Evolutionary conservation across 495 filamentous ascomycete species (phyloP), one percentile per base, ranked within the genome.

Genomic region (Oidiodendron maius): DNA sequence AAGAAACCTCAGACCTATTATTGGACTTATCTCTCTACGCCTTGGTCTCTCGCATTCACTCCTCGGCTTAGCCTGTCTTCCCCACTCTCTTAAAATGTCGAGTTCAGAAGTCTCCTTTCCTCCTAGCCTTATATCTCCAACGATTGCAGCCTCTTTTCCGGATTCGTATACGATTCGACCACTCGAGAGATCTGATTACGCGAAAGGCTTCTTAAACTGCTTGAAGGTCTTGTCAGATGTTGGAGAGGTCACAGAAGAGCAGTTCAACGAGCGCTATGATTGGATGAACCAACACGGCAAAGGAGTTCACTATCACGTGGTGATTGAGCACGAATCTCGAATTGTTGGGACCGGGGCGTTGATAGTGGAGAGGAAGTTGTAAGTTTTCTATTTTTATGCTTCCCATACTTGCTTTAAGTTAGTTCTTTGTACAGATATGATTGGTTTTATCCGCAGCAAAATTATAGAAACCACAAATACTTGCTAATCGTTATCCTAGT

Each of bases 201-300:
- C 77, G 25, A 69, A 72, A 6, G 83, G 83, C 44, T 93, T 94
- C 67, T 81, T 96, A 35, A 87, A 94, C 62, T 89, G 91, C 50
- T 77, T 97, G 39, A 81, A 86, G n/a, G 89, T 95, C 30, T 72
- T 97, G 55, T 96, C 91, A 3, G 86, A 83, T 32, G 90, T 96
- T 20, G 93, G 93, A 48, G 87, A 95, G 25, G 84, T 96, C 55
- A 72, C 68, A 32, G 75, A 84, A 64, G 76, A 80, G 45, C 69
- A 75, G 46, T 97, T 88, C 77, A 68, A 80, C 52, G 70, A 83
- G 61, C 82, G 87, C 23, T 96, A 84, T 62, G 78, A 87, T 48
- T 94, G 82, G 81, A 91, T 97, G 71, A 70, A 74, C 23, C 73
- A 72, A 42, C 81, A 84, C 46, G 47, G 35, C 8, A 81, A 81